Base-by-base conservation (phyloP, 352 stramenopile species). In the Phytophthora podocarpi region DNA sequence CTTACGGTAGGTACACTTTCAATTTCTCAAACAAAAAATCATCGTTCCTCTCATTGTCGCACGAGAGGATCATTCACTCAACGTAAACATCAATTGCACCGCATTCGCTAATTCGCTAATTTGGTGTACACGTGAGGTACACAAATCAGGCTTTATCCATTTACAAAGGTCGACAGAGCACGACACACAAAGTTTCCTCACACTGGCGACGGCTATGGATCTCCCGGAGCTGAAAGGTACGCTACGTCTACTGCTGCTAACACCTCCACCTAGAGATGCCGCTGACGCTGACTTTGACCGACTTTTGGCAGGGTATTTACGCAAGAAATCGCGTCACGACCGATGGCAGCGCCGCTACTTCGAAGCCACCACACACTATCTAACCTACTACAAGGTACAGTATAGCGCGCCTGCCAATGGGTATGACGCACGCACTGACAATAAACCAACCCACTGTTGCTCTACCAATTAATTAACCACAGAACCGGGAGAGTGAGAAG, bases 311-410 rank as follows among this genome's bases (percentile, higher is more conserved):
- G 90, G 91, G 39, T 97, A 97, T 70, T 74, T 98, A 73, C 83
- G 91, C 67, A 98, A 98, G 74, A 97, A 97, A 61, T 95, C 91
- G 51, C 89, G 91, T 48, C 87, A 96, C 64, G 88, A 95, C 34
- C 87, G 89, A 35, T 98, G 96, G 96, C 97, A 99, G 70, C 96
- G 94, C 46, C 89, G 97, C 47, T 99, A 97, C 81, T 99, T 99
- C 70, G 97, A 99, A 81, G 98, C 93, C 15, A 98, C 98, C 52
- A 98, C 96, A 42, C 92, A 98, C 78, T 98, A 98, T 73, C 79
- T 99, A 23, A 98, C 96, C 10, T 99, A 99, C 79, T 99, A 99
- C 81, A 99, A 99, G 89, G 89, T 96, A 46, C n/a, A n/a, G n/a
- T n/a, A 27, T 9, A 23, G 12, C 20, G 16, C 24, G 36, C 12